These are phyloP conservation scores for Hymenoscyphus infarciens DNA, from an alignment of 2,329 filamentous ascomycete species.

Conservation along the genomic window DNA sequence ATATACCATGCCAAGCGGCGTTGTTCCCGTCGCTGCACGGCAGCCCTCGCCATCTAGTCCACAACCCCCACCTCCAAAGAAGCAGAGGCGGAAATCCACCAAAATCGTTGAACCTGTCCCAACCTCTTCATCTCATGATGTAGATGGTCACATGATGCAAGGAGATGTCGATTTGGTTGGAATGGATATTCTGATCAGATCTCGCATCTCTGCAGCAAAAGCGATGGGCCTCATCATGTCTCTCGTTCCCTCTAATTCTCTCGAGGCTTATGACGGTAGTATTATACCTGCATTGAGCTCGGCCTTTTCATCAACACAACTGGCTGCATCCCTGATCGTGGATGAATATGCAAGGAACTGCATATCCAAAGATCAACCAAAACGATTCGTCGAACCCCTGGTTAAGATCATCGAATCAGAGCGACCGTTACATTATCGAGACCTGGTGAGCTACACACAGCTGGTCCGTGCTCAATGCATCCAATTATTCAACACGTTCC, in stretches of 20 bases:
- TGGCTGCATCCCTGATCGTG: constrained; percentile 76
- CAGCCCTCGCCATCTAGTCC: constrained; percentile 45
- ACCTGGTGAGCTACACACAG: constrained; percentile 86
- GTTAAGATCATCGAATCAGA: constrained; percentile 77
- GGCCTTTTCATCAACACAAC: constrained; percentile 78
- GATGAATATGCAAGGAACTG: constrained; percentile 78
- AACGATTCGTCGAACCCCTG: constrained; percentile 61
- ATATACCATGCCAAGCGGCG: constrained; percentile 57
- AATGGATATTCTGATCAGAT: constrained; percentile 81
- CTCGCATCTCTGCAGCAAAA: constrained; percentile 79
- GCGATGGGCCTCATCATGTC: constrained; percentile 85
- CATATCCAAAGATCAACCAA: constrained; percentile 46
- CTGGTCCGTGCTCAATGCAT: constrained; percentile 88
- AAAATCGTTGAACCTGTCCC: constrained; percentile 68
- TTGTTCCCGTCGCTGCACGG: constrained; percentile 40
- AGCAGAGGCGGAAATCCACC: constrained; percentile 79
- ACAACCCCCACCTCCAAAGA: constrained; percentile 59
- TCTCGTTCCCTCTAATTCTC: constrained; percentile 61
- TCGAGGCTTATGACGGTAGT: constrained; percentile 61
- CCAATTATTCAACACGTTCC: constrained; percentile 84
- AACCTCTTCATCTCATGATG: constrained; percentile 76
- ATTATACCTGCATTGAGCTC: constrained; percentile 67
- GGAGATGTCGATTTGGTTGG: constrained; percentile 95
- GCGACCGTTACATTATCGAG: constrained; percentile 77
- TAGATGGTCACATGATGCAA: constrained; percentile 96